Percentiles rank a stretch among this genome's conserved stretches.
phyloP scores from a whole-genome alignment of 2,329 filamentous ascomycete species.

The Trichoderma harzianum region DNA sequence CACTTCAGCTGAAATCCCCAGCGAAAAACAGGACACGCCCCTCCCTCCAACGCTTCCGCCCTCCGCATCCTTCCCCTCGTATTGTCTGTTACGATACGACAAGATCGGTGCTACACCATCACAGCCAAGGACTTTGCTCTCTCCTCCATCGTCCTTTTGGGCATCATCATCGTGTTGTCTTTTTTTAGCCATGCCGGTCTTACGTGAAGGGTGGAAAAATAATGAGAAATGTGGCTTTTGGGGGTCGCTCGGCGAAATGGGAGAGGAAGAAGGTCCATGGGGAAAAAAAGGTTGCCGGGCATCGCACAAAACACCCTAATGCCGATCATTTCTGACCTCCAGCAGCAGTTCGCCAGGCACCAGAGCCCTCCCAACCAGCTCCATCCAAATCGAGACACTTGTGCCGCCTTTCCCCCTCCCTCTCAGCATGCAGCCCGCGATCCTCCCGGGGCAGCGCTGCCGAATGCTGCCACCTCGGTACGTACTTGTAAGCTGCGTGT shows the following conservation, averaged over 20 bases:
- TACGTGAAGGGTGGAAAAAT: neutral
- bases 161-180: neutral
- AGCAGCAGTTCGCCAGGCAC: neutral
- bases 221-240: neutral
- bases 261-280: neutral
- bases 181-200: neutral
- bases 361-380: neutral
- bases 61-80: conserved; percentile 4
- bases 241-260: neutral
- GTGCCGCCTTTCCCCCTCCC: neutral
- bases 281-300: neutral
- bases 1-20: neutral
- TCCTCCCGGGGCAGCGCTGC: neutral
- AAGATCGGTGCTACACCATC: neutral
- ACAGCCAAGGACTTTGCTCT: neutral
- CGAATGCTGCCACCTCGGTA: neutral
- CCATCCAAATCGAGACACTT: neutral
- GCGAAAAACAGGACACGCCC: neutral
- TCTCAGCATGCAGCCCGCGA: neutral
- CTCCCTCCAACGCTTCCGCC: neutral
- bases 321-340: neutral
- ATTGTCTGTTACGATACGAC: neutral
- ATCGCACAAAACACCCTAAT: neutral
- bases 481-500: neutral
- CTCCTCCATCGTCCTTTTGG: neutral